Evolutionary conservation across 2,329 filamentous ascomycete genomes (phyloP).

Genomic region (Bimuria novae-zelandiae): DNA sequence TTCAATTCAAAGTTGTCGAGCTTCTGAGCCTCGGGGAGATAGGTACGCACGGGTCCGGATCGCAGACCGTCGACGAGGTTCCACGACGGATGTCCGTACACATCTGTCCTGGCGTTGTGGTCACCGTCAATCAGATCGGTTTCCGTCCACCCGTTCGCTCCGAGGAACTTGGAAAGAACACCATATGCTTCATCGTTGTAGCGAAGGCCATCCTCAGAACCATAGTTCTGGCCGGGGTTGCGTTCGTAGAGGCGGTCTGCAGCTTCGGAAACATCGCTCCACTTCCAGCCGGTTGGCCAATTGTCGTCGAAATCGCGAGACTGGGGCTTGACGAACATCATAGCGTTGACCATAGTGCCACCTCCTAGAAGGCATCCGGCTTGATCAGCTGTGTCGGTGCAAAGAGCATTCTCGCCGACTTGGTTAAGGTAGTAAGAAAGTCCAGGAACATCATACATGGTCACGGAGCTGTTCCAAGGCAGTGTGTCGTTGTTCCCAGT

Average conservation of each 20-base stretch:
- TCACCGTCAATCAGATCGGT: constrained; percentile 62
- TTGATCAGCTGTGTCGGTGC: constrained; percentile 71
- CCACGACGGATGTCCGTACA: constrained; percentile 66
- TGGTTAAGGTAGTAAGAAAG: constrained; percentile 41
- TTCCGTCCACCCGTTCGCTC: constrained; percentile 64
- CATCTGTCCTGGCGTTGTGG: constrained; percentile 64
- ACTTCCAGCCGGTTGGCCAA: constrained; percentile 73
- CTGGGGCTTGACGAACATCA: constrained; percentile 43
- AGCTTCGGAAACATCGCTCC: constrained; percentile 62
- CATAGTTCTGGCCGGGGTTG: constrained; percentile 70
- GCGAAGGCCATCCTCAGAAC: constrained; percentile 66
- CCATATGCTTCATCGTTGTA: constrained; percentile 69
- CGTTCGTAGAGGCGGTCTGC: constrained; percentile 68
- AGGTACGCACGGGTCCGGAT: constrained; percentile 71
- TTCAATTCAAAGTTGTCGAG: constrained; percentile 69
- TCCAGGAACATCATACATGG: constrained; percentile 46
- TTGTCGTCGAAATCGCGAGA: constrained; percentile 69
- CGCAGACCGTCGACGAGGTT: constrained; percentile 69
- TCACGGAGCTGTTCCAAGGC: constrained; percentile 42
- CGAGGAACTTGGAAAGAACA: constrained; percentile 64
- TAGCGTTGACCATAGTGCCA: constrained; percentile 64
- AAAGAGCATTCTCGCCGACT: constrained; percentile 46
- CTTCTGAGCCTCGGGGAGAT: constrained; percentile 65
- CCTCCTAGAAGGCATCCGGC: constrained; percentile 72
- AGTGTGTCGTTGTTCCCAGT: constrained; percentile 36